Conservation (phyloP, 2,329 filamentous ascomycete species). For the Pseudocercospora musae region DNA sequence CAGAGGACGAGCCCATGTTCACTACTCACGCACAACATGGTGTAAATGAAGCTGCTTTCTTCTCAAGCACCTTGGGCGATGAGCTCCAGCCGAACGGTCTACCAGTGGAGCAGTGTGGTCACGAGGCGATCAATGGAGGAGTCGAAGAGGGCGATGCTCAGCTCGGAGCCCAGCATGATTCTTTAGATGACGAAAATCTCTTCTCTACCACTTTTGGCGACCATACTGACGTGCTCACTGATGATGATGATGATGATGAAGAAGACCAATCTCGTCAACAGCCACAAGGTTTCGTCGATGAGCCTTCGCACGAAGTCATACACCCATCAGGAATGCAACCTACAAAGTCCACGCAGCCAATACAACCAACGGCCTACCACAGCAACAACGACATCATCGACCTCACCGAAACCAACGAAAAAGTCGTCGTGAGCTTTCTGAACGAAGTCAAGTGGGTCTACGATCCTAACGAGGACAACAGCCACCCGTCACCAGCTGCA, state of each 20-base stretch:
- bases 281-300: not conserved
- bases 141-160: not conserved
- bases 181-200: constrained; percentile 5
- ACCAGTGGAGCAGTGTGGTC: not conserved
- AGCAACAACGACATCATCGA: not conserved
- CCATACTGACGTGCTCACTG: not conserved
- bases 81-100: not conserved
- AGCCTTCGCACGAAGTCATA: not conserved
- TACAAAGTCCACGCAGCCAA: not conserved
- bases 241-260: constrained; percentile 2
- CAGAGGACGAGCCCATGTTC: not conserved
- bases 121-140: not conserved
- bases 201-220: constrained; percentile 11
- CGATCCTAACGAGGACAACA: not conserved
- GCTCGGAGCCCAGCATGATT: not conserved
- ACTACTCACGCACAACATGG: not conserved
- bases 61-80: not conserved
- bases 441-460: constrained; percentile 5
- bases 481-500: constrained; percentile 16
- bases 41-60: not conserved
- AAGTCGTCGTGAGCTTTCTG: constrained; percentile 4
- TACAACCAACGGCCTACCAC: not conserved
- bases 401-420: constrained; percentile 5
- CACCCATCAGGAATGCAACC: not conserved
- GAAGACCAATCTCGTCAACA: not conserved